Conservation (phyloP, 2,329 filamentous ascomycete species). For the Canariomyces notabilis region DNA sequence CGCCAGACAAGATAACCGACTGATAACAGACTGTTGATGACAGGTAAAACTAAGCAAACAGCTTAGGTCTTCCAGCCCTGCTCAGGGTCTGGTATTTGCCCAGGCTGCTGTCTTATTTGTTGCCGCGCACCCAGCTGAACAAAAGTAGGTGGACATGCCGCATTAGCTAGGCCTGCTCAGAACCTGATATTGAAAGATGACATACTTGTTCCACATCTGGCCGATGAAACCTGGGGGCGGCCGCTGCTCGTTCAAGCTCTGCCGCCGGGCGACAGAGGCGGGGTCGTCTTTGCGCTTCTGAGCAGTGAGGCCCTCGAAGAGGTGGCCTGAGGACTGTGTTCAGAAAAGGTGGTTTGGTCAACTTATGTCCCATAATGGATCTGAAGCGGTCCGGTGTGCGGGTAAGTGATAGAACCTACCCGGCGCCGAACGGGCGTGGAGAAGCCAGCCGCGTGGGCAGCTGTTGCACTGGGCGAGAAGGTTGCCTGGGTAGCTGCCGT, state of each 20-base stretch:
- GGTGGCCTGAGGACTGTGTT: constrained; percentile 29
- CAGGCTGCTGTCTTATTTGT: background rate
- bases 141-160: background rate
- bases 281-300: constrained; percentile 46
- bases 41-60: background rate
- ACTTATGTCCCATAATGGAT: too few relatives aligned
- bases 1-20: background rate
- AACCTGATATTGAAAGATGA: constrained; percentile 1
- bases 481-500: constrained; percentile 17
- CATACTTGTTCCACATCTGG: constrained; percentile 54
- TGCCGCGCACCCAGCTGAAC: constrained; percentile 17
- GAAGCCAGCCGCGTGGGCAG: too few relatives aligned
- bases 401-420: constrained; percentile 13
- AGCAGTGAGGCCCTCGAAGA: constrained; percentile 48
- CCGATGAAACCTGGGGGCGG: constrained; percentile 46
- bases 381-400: too few relatives aligned
- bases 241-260: constrained; percentile 52
- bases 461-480: constrained; percentile 19
- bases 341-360: too few relatives aligned
- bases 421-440: constrained; percentile 18
- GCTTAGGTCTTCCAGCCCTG: too few relatives aligned
- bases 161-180: background rate
- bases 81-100: background rate
- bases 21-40: too few relatives aligned
- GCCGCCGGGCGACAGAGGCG: constrained; percentile 41